Evolutionary conservation across 2,329 filamentous ascomycete genomes (phyloP).

Genomic region (Fusarium odoratissimum): DNA sequence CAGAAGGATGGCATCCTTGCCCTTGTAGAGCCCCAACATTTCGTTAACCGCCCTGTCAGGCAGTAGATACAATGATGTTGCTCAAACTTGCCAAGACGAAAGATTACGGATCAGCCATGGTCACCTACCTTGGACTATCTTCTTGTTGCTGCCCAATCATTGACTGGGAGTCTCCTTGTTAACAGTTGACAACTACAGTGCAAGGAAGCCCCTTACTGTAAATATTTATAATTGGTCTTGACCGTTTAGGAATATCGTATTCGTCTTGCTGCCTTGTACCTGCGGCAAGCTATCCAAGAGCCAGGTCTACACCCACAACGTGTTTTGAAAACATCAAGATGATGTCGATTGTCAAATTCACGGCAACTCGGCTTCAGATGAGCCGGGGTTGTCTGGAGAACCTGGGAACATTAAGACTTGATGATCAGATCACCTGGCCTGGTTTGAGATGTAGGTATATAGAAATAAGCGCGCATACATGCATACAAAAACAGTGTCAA

Average conservation of each 20-base stretch:
- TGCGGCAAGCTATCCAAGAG: not conserved
- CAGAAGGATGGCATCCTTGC: not conserved
- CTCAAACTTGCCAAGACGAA: not conserved
- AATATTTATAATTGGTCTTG: not conserved
- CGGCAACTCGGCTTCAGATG: not conserved
- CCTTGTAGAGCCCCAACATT: not conserved
- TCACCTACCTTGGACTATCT: not conserved
- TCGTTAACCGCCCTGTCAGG: not conserved
- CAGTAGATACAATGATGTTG: not conserved
- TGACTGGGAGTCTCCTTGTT: not conserved
- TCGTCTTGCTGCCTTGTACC: not conserved
- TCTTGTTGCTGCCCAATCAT: not conserved
- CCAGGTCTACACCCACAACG: not conserved
- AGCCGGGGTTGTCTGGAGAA: not conserved
- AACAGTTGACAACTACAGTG: not conserved
- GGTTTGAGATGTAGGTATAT: not conserved
- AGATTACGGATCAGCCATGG: not conserved
- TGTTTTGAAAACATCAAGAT: slow-evolving; percentile 15
- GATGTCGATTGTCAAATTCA: not conserved
- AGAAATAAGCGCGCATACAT: not conserved
- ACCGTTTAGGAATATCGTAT: not conserved
- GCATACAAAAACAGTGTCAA: not conserved
- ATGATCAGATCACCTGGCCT: not conserved
- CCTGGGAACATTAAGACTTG: not conserved
- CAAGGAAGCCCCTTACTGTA: not conserved